These are phyloP conservation scores for Boletus sp. DNA, from an alignment of 1,284 basidiomycete genomes.

Conservation along the genomic window DNA sequence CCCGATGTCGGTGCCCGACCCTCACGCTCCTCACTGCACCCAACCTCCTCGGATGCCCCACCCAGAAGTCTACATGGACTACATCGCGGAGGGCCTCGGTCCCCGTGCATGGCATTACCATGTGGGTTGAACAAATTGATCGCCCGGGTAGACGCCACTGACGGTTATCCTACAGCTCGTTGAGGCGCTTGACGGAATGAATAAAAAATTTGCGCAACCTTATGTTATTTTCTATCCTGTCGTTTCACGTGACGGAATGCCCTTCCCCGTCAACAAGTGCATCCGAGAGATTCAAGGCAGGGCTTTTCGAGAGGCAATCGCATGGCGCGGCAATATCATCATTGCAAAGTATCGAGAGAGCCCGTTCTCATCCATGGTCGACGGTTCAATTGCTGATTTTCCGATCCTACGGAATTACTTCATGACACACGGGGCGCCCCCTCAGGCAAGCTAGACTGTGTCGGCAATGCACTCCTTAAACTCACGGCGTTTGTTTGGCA, in stretches of 20 bases:
- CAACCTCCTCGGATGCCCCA: conserved; percentile 60
- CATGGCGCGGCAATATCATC: conserved; percentile 76
- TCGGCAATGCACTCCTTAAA: conserved; percentile 21
- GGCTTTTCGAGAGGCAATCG: conserved; percentile 52
- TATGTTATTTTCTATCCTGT: conserved; percentile 76
- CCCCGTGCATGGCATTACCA: conserved; percentile 68
- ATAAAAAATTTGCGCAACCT: conserved; percentile 66
- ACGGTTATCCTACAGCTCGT: conserved; percentile 46
- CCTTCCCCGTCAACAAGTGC: conserved; percentile 72
- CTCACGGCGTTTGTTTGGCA: conserved; percentile 29
- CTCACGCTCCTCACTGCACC: conserved; percentile 41
- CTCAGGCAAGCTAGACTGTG: conserved; percentile 31
- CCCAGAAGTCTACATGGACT: conserved; percentile 80
- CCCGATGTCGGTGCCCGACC: conserved; percentile 47
- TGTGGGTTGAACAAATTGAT: conserved; percentile 38
- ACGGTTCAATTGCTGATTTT: conserved; percentile 76
- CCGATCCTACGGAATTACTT: conserved; percentile 76
- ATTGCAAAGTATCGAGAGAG: conserved; percentile 70
- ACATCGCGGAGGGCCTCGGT: conserved; percentile 67
- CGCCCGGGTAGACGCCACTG: conserved; percentile 14
- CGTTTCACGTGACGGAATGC: conserved; percentile 70
- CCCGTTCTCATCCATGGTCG: conserved; percentile 63
- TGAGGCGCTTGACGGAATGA: conserved; percentile 74
- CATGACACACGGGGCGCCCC: conserved; percentile 54
- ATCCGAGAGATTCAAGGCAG: conserved; percentile 68